Base-by-base conservation (phyloP, 345 rosid genomes). In the Leavenworthia alabamica region DNA sequence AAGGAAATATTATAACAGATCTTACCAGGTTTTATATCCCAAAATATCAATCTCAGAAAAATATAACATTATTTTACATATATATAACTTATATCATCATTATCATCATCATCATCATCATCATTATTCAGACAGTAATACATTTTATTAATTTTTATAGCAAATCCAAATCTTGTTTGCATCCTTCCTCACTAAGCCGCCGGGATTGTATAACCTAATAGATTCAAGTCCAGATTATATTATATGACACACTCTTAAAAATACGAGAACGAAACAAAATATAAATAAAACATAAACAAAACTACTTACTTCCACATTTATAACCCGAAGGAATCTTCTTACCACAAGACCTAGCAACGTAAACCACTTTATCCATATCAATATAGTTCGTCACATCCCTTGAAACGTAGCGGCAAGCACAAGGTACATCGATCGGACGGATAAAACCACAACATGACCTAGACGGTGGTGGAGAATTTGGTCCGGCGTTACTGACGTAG, bases 301-400 rank as follows among this genome's bases (percentile, higher is more conserved):
- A 0, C 6, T 16, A 23, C 80, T 60, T 56, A 75, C 80, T 73
- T 73, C 87, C 84, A 60, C 87, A 76, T 70, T 78, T 75, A 19
- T 37, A 50, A 12, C 84, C 84, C 1, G 57, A 68, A 0, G 43
- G 22, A 35, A 80, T 54, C 8, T 69, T 73, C 11, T 68, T 64
- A 62, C 81, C 80, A 35, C 87, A 82, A 47, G 64, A 73, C 6
- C 57, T 46, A 26, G 78, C 79, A 32, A 78, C 77, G 8, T 66
- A 69, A 26, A 64, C 78, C 7, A 74, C 81, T 68, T 82, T 82
- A 14, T 61, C 62, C 82, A 78, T 66, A 65, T 77, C 78, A 29
- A 78, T 33, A 40, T 48, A 5, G 46, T 36, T 62, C 60, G 41
- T 66, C 15, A 72, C 36, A 3, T 64, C 69, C 16, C 48, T 23